Evolutionary conservation across 192 early-diverging fungal genomes (phyloP), one percentile per base, ranked within the genome.

Genomic region (Podila epicladia): DNA sequence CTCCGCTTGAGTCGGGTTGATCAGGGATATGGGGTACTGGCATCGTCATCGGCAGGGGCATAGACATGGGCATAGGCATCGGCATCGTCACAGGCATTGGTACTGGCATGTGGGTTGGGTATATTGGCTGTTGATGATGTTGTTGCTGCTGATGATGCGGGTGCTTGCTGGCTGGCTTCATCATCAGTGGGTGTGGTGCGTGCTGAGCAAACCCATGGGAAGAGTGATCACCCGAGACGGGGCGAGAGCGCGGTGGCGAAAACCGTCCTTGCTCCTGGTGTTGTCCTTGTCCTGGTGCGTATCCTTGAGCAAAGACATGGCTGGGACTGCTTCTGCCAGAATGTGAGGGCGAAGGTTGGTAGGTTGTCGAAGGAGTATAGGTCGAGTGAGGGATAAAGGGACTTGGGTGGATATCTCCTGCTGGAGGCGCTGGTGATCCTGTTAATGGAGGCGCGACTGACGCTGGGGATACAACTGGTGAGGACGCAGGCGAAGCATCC

Each of bases 181-280:
- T 69, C 77, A 80, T 69, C 62, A 80, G 26, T 5, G 77, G 77
- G 31, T 80, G 77, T 0, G 77, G 66, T 4, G 69, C 50, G 35
- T 68, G 65, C 15, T 13, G 41, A 45, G 41, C 11, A 45, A 15
- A 45, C 4, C 28, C 15, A 22, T 17, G 11, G 2, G 74, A 17
- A 15, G 59, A 17, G 33, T 60, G n/a, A 19, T 79, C 70, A 15
- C 51, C 70, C 4, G 76, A 79, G 6, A 62, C 49, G 19, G 69
- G 76, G 31, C 76, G 48, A 7, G 55, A 63, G 26, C 61, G 60
- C 6, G 65, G 17, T 12, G 70, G 70, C 29, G 76, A 64, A 12
- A 70, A 65, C 9, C 22, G 26, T 20, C 37, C 20, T 41, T 51
- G 51, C 13, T 26, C 33, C 3, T 61, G 49, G 11, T 32, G 37